Percentiles rank a stretch among this genome's conserved stretches.
Conservation (phyloP, 805 yeast species). For the Cyberlindnera euphorbiiphila region DNA sequence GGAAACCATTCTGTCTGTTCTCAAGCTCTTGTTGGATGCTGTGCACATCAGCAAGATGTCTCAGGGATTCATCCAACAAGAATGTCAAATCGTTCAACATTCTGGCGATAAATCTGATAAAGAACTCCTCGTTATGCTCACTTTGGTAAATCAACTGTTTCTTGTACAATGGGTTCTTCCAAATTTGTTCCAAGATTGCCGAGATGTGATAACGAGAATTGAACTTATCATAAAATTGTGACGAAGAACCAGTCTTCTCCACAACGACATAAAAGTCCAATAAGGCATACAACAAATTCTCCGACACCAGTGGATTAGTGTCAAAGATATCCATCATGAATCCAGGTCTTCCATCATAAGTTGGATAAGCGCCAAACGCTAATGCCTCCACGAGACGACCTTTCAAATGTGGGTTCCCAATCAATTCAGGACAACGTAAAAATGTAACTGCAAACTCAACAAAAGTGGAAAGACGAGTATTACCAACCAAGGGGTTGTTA, state of each 20-base stretch:
- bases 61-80: conserved; percentile 83
- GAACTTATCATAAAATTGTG: conserved; percentile 95
- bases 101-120: conserved; percentile 88
- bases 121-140: conserved; percentile 68
- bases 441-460: conserved; percentile 71
- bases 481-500: conserved; percentile 53
- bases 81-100: conserved; percentile 93
- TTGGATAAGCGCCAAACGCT: conserved; percentile 66
- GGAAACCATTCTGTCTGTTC: conserved; percentile 34
- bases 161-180: conserved; percentile 70
- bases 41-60: conserved; percentile 75
- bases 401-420: conserved; percentile 92
- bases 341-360: conserved; percentile 59
- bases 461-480: conserved; percentile 49
- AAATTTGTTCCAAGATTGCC: conserved; percentile 72
- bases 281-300: conserved; percentile 74
- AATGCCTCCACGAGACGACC: conserved; percentile 77
- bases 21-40: conserved; percentile 62
- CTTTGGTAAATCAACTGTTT: conserved; percentile 68
- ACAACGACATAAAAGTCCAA: conserved; percentile 90
- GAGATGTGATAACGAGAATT: conserved; percentile 86
- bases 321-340: conserved; percentile 65
- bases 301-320: conserved; percentile 54
- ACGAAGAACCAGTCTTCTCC: conserved; percentile 92
- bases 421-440: conserved; percentile 76